Evolutionary conservation across 805 yeast genomes (phyloP), one percentile per base, ranked within the genome.

Genomic region (Sugiyamaella floridensis): DNA sequence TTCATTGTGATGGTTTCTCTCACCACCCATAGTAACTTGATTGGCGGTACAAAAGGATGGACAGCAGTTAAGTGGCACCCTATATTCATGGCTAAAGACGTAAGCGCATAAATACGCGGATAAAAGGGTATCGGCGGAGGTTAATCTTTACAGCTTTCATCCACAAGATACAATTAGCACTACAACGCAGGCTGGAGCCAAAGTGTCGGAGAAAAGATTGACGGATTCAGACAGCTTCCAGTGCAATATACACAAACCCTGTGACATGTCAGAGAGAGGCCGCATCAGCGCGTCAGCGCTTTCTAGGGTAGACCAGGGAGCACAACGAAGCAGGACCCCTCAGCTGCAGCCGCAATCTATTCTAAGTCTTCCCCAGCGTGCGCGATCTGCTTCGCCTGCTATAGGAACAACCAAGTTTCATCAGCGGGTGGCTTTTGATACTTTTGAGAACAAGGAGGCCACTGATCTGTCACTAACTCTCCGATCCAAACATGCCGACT

Each of bases 361-460:
- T 32, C 37, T 32, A 14, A 32, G 37, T 14, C 37, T 32, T 10
- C 37, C 37, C 12, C 37, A 32, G 37, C 37, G 37, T 4, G 37
- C 37, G n/a, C 37, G 37, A 10, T 32, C 37, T 10, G 37, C 37
- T 32, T 32, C 37, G 4, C 37, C 37, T 10, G 37, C 37, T 8
- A 32, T 32, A 32, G 37, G 37, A 10, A 32, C 37, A 5, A 41
- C 44, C 44, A 41, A 41, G 26, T 65, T 60, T 49, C 59, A 66
- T 20, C 67, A 65, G 37, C 66, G 72, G 32, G 70, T 76, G 2
- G 65, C 72, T 18, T 73, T 76, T 54, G 78, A 76, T 56, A 75
- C 78, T 5, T 66, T 74, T 45, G 63, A 67, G 18, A 72, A 72
- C 50, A 67, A 64, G 18, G 66, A 67, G 45, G 58, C 66, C 26